Conservation (phyloP, 257 asterid species). For the Rhazya stricta region DNA sequence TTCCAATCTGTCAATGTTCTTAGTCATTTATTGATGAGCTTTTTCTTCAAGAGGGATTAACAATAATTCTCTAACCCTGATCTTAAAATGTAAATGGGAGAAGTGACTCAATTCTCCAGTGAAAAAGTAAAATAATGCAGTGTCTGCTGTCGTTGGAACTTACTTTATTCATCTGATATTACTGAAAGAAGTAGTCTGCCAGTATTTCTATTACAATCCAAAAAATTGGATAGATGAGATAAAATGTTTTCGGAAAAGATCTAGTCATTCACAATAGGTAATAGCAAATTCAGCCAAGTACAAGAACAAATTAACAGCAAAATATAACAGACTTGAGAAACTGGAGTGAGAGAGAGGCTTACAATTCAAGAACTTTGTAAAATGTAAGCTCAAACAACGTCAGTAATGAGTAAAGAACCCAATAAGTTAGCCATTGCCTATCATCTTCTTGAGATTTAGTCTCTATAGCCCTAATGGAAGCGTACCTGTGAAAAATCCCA, state of each 20-base stretch:
- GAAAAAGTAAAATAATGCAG: background rate
- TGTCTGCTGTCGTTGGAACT: background rate
- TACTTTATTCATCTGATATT: background rate
- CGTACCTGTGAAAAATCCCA: conserved; percentile 40
- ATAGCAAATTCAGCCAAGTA: background rate
- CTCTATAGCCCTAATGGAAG: conserved; percentile 82
- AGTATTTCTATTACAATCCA: background rate
- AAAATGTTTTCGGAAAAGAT: background rate
- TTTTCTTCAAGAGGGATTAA: background rate
- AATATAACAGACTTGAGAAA: background rate
- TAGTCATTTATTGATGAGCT: background rate
- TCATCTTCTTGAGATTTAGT: conserved; percentile 66
- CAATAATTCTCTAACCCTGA: background rate
- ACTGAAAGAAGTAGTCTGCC: background rate
- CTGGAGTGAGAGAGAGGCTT: conserved; percentile 4
- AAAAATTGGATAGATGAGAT: background rate
- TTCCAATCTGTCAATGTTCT: background rate
- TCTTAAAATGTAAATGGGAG: background rate
- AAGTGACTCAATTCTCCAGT: background rate
- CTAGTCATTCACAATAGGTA: background rate
- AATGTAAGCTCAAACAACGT: conserved; percentile 84
- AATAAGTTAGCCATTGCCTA: conserved; percentile 91
- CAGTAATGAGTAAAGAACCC: conserved; percentile 88
- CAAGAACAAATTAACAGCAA: background rate
- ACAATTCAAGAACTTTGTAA: conserved; percentile 67